Evolutionary conservation across 169 alveolate genomes (phyloP).

Genomic region (Eimeria necatrix): DNA sequence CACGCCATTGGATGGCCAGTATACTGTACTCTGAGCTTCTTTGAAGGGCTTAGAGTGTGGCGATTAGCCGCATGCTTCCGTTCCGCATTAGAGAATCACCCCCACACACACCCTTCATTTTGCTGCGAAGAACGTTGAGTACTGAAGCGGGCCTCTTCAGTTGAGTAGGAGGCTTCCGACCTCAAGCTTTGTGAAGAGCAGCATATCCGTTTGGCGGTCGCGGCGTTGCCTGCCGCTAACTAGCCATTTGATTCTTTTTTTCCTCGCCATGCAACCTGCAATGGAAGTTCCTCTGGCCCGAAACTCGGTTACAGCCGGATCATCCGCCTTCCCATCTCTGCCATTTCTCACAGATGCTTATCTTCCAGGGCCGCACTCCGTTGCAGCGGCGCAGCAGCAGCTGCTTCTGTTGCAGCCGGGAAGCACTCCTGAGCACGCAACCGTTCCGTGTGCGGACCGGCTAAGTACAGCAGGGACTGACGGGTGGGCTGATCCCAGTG

Average conservation of each 20-base stretch:
- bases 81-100: neutral
- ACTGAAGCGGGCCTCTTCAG: too few relatives aligned
- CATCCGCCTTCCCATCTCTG: constrained; percentile 28
- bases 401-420: constrained; percentile 46
- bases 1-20: too few relatives aligned
- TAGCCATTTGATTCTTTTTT: too few relatives aligned
- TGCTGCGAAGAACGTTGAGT: too few relatives aligned
- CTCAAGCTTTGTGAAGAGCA: too few relatives aligned
- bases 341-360: constrained; percentile 66
- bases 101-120: neutral
- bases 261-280: neutral
- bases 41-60: neutral
- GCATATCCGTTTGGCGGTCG: neutral
- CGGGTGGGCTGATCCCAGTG: constrained; percentile 14
- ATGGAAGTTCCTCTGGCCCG: constrained; percentile 14
- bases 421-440: constrained; percentile 16
- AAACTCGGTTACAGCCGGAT: neutral
- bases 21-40: neutral
- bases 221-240: neutral
- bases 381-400: constrained; percentile 68
- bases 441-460: neutral
- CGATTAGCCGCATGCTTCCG: neutral
- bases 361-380: constrained; percentile 29
- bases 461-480: constrained; percentile 34
- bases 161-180: too few relatives aligned